phyloP scores from a whole-genome alignment of 129 eudicot genomes.

The Oenanthe sinensis region DNA sequence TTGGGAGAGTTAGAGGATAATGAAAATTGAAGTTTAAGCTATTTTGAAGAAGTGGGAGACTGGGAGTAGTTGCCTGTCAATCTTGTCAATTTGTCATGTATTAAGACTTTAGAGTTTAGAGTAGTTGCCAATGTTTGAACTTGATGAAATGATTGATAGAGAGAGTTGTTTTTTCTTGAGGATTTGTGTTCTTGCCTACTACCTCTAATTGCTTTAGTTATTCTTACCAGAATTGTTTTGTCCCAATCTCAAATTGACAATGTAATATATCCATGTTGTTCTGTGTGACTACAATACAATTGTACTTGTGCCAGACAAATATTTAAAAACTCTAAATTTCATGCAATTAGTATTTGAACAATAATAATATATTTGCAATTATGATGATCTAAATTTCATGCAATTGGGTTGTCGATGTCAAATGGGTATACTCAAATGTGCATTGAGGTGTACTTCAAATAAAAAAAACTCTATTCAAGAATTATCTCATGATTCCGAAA shows the following conservation, averaged over 20 bases:
- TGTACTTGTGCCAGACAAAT: not conserved
- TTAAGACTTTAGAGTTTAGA: not conserved
- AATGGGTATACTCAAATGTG: too few species aligned
- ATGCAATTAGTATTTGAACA: too few species aligned
- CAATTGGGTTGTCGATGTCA: too few species aligned
- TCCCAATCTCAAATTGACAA: not conserved
- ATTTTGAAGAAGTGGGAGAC: not conserved
- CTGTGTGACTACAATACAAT: too few species aligned
- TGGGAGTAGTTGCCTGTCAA: slow-evolving; percentile 1
- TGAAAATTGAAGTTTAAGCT: not conserved
- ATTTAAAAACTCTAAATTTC: too few species aligned
- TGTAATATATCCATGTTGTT: too few species aligned
- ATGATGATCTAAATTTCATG: too few species aligned
- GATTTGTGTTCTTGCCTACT: slow-evolving; percentile 2
- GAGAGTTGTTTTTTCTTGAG: not conserved
- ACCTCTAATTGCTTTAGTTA: not conserved
- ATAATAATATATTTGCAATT: too few species aligned
- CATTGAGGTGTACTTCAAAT: too few species aligned
- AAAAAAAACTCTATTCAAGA: not conserved
- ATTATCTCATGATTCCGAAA: too few species aligned
- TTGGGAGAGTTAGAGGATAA: not conserved
- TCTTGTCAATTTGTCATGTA: not conserved
- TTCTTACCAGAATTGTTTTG: not conserved
- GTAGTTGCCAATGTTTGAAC: not conserved
- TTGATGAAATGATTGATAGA: not conserved